Evolutionary conservation across 129 eudicot species (phyloP).

Genomic region (Artemisia annua): DNA sequence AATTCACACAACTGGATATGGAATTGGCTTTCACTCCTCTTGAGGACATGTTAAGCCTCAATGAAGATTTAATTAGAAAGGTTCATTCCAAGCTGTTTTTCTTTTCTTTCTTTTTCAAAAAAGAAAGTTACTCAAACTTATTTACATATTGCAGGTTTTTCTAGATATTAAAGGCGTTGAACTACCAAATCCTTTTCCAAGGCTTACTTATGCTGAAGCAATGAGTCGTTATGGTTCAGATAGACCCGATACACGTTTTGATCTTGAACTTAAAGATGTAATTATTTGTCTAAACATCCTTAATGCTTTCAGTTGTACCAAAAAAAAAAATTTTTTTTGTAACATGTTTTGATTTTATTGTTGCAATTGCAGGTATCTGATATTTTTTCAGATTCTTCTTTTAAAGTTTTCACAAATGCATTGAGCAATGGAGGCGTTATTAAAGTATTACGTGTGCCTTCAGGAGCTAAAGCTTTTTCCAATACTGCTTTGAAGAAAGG

Average conservation of each 20-base stretch:
- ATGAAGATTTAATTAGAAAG: constrained; percentile 95
- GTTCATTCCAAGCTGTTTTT: constrained; percentile 31
- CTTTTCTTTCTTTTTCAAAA: neutral
- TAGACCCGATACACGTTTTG: constrained; percentile 93
- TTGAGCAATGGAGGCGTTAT: constrained; percentile 70
- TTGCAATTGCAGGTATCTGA: constrained; percentile 71
- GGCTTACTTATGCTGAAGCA: constrained; percentile 97
- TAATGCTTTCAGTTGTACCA: neutral
- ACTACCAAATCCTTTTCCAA: constrained; percentile 94
- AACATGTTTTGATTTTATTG: neutral
- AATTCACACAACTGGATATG: constrained; percentile 94
- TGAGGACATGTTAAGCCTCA: constrained; percentile 88
- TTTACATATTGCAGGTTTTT: constrained; percentile 64
- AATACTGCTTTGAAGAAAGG: constrained; percentile 91
- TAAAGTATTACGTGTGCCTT: constrained; percentile 77
- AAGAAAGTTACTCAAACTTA: neutral
- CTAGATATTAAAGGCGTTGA: constrained; percentile 76
- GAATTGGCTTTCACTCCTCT: constrained; percentile 94
- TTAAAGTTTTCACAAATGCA: constrained; percentile 82
- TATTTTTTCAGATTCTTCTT: constrained; percentile 61
- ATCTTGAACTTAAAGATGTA: constrained; percentile 91
- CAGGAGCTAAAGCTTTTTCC: constrained; percentile 78
- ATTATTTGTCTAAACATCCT: constrained; percentile 9
- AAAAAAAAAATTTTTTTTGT: neutral
- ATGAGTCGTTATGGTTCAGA: constrained; percentile 93